These are phyloP conservation scores for Nitzschia sp. DNA, from an alignment of 108 stramenopile genomes.

Conservation along the genomic window DNA sequence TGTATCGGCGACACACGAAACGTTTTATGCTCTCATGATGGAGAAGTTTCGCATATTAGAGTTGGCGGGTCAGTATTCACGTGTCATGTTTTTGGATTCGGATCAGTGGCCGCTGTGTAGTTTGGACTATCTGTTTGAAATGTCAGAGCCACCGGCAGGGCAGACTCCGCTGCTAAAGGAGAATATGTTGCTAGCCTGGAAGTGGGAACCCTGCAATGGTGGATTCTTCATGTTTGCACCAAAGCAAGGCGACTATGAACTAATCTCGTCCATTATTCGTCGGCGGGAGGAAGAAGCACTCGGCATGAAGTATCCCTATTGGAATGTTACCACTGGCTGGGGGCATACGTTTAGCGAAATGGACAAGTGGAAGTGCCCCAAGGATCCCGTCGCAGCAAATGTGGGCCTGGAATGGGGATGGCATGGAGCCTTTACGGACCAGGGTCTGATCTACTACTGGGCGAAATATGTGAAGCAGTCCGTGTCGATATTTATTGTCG, in stretches of 20 bases:
- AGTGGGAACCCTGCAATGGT: conserved; percentile 35
- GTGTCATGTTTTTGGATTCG: conserved; percentile 56
- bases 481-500: conserved; percentile 23
- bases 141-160: conserved; percentile 4
- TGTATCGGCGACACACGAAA: conserved; percentile 10
- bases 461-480: conserved; percentile 32
- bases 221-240: conserved; percentile 61
- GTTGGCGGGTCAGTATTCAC: conserved; percentile 48
- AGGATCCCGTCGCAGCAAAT: no score
- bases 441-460: conserved; percentile 55
- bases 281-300: conserved; percentile 9
- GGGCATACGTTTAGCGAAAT: conserved; percentile 15
- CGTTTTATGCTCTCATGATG: conserved; percentile 33
- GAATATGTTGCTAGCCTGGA: conserved; percentile 42
- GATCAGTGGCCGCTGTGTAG: conserved; percentile 53
- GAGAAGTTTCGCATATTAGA: conserved; percentile 59
- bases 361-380: conserved; percentile 6
- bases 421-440: conserved; percentile 43
- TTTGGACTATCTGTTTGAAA: conserved; percentile 50
- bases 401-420: conserved; percentile 32
- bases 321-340: conserved; percentile 14
- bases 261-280: conserved; percentile 13
- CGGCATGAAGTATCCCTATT: not conserved
- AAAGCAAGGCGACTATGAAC: conserved; percentile 19
- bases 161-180: conserved; percentile 20